Percentiles rank a stretch among this genome's conserved stretches.
These are phyloP conservation scores for Beauveria bassiana DNA, from an alignment of 2,329 filamentous ascomycete genomes.

Conservation along the genomic window DNA sequence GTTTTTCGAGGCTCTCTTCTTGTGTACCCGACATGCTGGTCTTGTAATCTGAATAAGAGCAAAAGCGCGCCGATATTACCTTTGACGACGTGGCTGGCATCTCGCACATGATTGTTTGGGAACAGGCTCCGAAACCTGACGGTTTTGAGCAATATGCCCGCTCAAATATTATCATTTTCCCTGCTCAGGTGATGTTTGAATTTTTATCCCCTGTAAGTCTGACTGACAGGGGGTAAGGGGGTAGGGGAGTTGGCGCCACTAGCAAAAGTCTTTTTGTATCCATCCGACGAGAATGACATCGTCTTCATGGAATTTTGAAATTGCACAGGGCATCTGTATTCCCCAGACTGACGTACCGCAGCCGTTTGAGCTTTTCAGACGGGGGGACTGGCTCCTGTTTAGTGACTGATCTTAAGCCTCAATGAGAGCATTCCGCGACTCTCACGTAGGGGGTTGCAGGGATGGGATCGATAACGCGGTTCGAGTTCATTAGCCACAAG, in stretches of 20 bases:
- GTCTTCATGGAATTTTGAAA: neutral
- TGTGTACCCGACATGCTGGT: neutral
- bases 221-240: neutral
- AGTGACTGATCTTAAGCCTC: no score
- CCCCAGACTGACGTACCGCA: neutral
- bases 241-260: neutral
- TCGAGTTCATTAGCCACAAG: neutral
- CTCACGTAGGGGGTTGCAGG: neutral
- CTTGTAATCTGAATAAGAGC: neutral
- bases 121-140: neutral
- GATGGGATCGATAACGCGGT: neutral
- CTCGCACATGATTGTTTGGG: neutral
- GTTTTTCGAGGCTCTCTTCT: neutral
- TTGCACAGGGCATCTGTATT: no score
- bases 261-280: neutral
- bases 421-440: neutral
- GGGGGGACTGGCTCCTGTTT: no score
- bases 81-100: neutral
- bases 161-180: neutral
- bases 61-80: neutral
- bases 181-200: constrained; percentile 8
- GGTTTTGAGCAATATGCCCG: neutral
- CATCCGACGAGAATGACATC: constrained; percentile 4
- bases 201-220: neutral
- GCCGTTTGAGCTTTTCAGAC: neutral